These are phyloP conservation scores for Crassisporium funariophilum DNA, from an alignment of 768 basidiomycete genomes.

Conservation along the genomic window DNA sequence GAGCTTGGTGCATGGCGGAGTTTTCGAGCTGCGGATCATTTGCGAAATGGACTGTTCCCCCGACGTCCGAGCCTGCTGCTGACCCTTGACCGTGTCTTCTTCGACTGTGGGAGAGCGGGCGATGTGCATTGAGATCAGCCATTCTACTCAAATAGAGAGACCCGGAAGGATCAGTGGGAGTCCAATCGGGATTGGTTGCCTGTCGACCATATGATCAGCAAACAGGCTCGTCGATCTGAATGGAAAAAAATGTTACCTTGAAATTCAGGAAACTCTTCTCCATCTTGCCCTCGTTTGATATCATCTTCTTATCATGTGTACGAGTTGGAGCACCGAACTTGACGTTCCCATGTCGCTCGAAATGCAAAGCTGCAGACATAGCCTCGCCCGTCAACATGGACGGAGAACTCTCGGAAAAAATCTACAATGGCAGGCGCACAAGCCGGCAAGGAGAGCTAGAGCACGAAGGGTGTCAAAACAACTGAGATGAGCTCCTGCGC, in stretches of 20 bases:
- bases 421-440: constrained; percentile 93
- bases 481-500: constrained; percentile 88
- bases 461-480: constrained; percentile 88
- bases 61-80: constrained; percentile 16
- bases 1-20: too few species aligned
- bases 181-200: constrained; percentile 97
- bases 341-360: constrained; percentile 90
- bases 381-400: constrained; percentile 94
- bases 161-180: constrained; percentile 85
- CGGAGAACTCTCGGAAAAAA: constrained; percentile 97
- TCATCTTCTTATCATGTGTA: constrained; percentile 69
- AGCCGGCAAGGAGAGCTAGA: constrained; percentile 89
- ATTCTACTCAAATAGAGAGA: constrained; percentile 89
- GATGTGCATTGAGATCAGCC: constrained; percentile 69
- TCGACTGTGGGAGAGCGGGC: too few species aligned
- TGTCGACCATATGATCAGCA: constrained; percentile 24
- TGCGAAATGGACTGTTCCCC: constrained; percentile 34
- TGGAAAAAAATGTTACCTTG: constrained; percentile 60
- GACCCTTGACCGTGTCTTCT: constrained; percentile 27
- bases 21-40: constrained; percentile 29
- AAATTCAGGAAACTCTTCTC: constrained; percentile 97
- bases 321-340: constrained; percentile 89
- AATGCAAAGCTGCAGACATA: constrained; percentile 99
- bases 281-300: constrained; percentile 96
- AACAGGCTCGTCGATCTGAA: too few species aligned